These are phyloP conservation scores for Naumovozyma dairenensis DNA, from an alignment of 805 yeast species.

Conservation along the genomic window DNA sequence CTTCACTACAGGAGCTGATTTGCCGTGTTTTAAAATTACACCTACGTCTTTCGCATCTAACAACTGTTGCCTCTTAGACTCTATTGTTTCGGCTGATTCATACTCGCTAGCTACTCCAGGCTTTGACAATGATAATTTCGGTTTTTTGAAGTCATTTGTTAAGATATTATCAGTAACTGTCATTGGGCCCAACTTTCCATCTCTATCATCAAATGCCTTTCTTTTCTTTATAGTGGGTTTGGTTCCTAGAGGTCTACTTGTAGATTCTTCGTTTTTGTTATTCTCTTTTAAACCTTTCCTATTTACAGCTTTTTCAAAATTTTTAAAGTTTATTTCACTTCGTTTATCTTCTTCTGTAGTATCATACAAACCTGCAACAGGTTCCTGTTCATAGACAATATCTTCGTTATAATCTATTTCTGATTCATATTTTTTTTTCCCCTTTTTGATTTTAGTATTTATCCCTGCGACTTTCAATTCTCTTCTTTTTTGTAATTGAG, in stretches of 20 bases:
- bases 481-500: constrained; percentile 68
- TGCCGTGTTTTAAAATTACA: constrained; percentile 4
- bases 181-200: constrained; percentile 6
- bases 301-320: constrained; percentile 38
- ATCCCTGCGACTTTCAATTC: constrained; percentile 77
- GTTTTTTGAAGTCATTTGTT: constrained; percentile 15
- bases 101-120: constrained; percentile 27
- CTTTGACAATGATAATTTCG: constrained; percentile 27
- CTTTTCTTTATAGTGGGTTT: constrained; percentile 15
- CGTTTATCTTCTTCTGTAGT: constrained; percentile 44
- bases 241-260: constrained; percentile 22
- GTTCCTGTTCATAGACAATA: constrained; percentile 66
- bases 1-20: too few species aligned
- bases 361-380: constrained; percentile 61
- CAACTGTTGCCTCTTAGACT: constrained; percentile 23
- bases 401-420: constrained; percentile 78
- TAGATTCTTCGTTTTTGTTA: constrained; percentile 27
- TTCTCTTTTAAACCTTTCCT: constrained; percentile 36
- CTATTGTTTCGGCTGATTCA: constrained; percentile 16
- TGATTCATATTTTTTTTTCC: constrained; percentile 43
- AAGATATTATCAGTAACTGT: constrained; percentile 9
- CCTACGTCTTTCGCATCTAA: constrained; percentile 7
- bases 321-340: constrained; percentile 31
- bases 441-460: constrained; percentile 38
- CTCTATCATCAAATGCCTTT: constrained; percentile 19